A percentile compares a stretch with the other conserved stretches of the same genome.
phyloP scores from a whole-genome alignment of 2,329 filamentous ascomycete species.

The Septoria petroselini region DNA sequence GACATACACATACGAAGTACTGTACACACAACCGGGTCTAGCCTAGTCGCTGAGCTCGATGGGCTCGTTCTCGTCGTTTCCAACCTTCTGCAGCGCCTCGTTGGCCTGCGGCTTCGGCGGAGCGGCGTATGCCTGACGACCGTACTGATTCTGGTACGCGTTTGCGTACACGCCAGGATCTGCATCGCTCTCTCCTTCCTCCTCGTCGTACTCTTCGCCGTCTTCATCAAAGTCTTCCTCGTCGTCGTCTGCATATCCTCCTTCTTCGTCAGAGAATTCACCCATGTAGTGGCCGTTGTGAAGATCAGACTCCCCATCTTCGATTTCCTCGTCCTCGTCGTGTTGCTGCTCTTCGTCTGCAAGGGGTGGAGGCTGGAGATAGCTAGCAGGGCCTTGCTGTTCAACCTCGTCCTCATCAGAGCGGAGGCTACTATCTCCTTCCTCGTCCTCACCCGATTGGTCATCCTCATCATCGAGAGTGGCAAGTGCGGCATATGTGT shows the following conservation, averaged over 20 bases:
- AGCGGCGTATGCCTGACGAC: constrained; percentile 11
- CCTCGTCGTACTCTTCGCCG: constrained; percentile 14
- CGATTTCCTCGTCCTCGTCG: constrained; percentile 24
- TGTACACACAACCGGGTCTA: constrained; percentile 1
- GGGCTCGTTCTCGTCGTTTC: constrained; percentile 17
- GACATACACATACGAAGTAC: background rate
- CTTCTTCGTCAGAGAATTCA: constrained; percentile 11
- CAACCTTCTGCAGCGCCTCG: constrained; percentile 26
- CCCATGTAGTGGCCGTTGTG: constrained; percentile 14
- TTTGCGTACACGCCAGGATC: constrained; percentile 15
- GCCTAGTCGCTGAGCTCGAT: constrained; percentile 28
- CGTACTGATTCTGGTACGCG: constrained; percentile 9
- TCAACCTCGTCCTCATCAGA: constrained; percentile 20
- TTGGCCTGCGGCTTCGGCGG: constrained; percentile 15
- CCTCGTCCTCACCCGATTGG: constrained; percentile 19
- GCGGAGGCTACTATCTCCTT: no score
- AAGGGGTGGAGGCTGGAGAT: constrained; percentile 17
- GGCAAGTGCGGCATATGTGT: constrained; percentile 17
- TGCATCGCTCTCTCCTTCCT: constrained; percentile 14
- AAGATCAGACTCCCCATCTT: constrained; percentile 18
- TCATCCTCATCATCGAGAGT: constrained; percentile 14
- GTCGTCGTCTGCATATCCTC: constrained; percentile 12
- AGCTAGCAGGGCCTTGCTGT: constrained; percentile 18
- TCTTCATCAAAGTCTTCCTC: constrained; percentile 13
- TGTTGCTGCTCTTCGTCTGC: constrained; percentile 22